Conservation (phyloP, 305 asterid genomes). For the Rubia balearica region DNA sequence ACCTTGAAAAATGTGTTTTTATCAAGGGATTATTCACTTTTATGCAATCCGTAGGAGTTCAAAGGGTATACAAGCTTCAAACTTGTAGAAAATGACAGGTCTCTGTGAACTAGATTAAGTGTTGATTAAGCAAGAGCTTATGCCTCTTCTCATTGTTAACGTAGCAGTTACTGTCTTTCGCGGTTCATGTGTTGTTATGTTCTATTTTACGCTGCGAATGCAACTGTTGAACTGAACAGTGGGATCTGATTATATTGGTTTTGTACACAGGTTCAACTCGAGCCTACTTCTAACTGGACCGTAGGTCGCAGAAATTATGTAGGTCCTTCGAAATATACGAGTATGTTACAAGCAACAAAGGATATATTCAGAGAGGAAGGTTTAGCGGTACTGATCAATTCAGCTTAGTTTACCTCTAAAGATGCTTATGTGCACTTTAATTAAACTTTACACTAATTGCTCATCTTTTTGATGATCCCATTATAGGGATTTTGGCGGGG, state of each 20-base stretch:
- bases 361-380: constrained; percentile 96
- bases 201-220: not conserved
- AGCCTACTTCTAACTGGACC: constrained; percentile 80
- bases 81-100: not conserved
- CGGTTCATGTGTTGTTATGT: not conserved
- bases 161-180: not conserved
- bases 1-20: not conserved
- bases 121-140: not conserved
- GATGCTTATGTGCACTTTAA: not conserved
- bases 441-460: not conserved
- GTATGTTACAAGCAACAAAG: constrained; percentile 86
- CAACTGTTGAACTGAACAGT: constrained; percentile 2
- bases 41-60: not conserved
- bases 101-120: not conserved
- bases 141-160: not conserved
- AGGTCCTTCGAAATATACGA: constrained; percentile 61
- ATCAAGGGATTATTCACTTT: not conserved
- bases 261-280: constrained; percentile 70
- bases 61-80: not conserved
- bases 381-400: constrained; percentile 44
- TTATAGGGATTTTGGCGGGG: constrained; percentile 95
- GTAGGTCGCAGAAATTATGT: constrained; percentile 44
- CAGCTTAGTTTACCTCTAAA: not conserved
- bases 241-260: constrained; percentile 11
- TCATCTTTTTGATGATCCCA: not conserved